Conservation (phyloP, 805 yeast species). For the Ogataea thermomethanolica region DNA sequence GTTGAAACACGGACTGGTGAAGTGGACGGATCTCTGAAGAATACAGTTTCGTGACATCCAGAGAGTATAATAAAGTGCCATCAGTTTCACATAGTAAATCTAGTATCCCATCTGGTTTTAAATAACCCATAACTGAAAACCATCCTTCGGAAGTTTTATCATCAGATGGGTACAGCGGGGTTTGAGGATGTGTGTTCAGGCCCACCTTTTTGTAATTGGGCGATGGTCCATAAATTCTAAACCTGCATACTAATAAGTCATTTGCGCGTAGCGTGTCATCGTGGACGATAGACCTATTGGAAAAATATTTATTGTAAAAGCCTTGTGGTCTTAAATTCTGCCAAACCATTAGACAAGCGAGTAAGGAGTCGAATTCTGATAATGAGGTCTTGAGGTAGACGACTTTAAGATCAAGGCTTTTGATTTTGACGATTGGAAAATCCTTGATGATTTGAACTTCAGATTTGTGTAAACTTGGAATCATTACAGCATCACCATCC, state of each 20-base stretch:
- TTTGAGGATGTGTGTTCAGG: slow-evolving; percentile 19
- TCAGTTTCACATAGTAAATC: slow-evolving; percentile 61
- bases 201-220: slow-evolving; percentile 40
- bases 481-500: slow-evolving; percentile 20
- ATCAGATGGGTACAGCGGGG: slow-evolving; percentile 22
- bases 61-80: slow-evolving; percentile 56
- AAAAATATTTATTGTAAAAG: slow-evolving; percentile 46
- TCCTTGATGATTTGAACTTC: slow-evolving; percentile 22
- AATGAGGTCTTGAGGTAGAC: slow-evolving; percentile 18
- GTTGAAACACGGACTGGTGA: slow-evolving; percentile 59
- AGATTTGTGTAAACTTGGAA: slow-evolving; percentile 30
- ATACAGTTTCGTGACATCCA: slow-evolving; percentile 50
- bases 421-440: slow-evolving; percentile 39
- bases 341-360: slow-evolving; percentile 47
- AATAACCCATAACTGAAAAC: slow-evolving; percentile 70
- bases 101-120: slow-evolving; percentile 59
- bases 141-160: slow-evolving; percentile 49
- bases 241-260: slow-evolving; percentile 55
- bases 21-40: slow-evolving; percentile 61
- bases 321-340: slow-evolving; percentile 46
- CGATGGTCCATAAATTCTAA: slow-evolving; percentile 63
- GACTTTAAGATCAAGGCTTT: slow-evolving; percentile 37
- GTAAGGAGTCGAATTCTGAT: slow-evolving; percentile 30
- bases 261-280: slow-evolving; percentile 23
- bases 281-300: slow-evolving; percentile 30